phyloP scores from a whole-genome alignment of 2,329 filamentous ascomycete genomes.

The Didymella exigua region DNA sequence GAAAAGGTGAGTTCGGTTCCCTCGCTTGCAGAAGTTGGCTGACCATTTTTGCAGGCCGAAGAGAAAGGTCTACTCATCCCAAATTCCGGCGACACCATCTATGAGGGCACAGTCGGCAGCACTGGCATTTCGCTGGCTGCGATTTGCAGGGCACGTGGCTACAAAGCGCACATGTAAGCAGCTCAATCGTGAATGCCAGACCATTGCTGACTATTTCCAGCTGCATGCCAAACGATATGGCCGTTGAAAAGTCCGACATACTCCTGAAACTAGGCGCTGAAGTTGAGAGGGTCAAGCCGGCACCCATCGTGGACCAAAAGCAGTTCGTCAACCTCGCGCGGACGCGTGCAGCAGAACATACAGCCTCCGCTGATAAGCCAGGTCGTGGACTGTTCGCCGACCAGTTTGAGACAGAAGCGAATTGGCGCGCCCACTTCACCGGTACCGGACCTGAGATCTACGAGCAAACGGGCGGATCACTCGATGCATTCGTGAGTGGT shows the following conservation, averaged over 20 bases:
- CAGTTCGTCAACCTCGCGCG: slow-evolving; percentile 96
- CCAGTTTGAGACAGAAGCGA: slow-evolving; percentile 91
- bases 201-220: slow-evolving; percentile 43
- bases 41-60: slow-evolving; percentile 65
- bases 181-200: neutral
- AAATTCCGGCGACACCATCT: slow-evolving; percentile 87
- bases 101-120: slow-evolving; percentile 95
- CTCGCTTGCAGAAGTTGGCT: neutral
- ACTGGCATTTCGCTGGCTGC: slow-evolving; percentile 95
- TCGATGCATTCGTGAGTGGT: slow-evolving; percentile 91
- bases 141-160: slow-evolving; percentile 84
- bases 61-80: slow-evolving; percentile 75
- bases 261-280: slow-evolving; percentile 86
- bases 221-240: slow-evolving; percentile 95
- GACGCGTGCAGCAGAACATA: slow-evolving; percentile 76
- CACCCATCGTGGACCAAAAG: slow-evolving; percentile 87
- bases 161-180: slow-evolving; percentile 81
- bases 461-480: slow-evolving; percentile 70
- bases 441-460: slow-evolving; percentile 91
- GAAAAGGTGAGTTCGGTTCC: slow-evolving; percentile 53
- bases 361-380: slow-evolving; percentile 58
- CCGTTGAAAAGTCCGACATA: slow-evolving; percentile 84
- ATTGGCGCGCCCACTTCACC: slow-evolving; percentile 82
- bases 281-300: slow-evolving; percentile 89
- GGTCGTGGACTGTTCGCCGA: slow-evolving; percentile 92